Base-by-base conservation (phyloP, 2,329 filamentous ascomycete species). In the Fonsecaea monophora region DNA sequence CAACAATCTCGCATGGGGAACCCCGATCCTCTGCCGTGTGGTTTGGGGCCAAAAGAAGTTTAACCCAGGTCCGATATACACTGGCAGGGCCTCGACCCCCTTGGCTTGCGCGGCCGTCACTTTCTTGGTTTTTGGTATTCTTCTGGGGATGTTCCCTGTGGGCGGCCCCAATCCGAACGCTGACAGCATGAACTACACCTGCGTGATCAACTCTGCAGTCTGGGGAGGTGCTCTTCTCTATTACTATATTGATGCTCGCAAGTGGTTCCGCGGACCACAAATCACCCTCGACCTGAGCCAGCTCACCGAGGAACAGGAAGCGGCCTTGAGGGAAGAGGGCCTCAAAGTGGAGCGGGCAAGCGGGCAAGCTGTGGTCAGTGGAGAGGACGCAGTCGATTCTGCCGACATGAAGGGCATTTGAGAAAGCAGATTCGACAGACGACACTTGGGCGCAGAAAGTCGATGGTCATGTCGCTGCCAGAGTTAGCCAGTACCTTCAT, bases 261-360 rank as follows among this genome's bases (percentile, higher is more conserved):
- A 87, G 74, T 87, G 85, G 81, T 88, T 87, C 71, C 86, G 79
- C 1, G 86, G 86, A 0, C 86, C 86, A 3, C 86, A 85, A 77
- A 82, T 83, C 54, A 89, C 86, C 2, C 77, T 87, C 60, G 79
- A 79, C 53, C 73, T 67, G 64, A 74, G 64, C 35, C 72, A 71
- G 6, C 68, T 77, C 56, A 78, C 72, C 1, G 73, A 72, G 61
- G 73, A 72, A 38, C 74, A 78, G 68, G 61, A 71, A 34, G 64
- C 68, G n/a, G 74, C 68, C 6, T 60, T 73, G 37, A 48, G 53
- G 32, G 66, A 65, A 13, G 74, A 77, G 48, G 67, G 67, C 2
- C 8, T 69, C 12, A 69, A 63, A 48, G 64, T 61, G 30, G 67
- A 66, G 37, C 59, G 54, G 2, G 30, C 37, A 1, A 56, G 32